Evolutionary conservation across 2,329 filamentous ascomycete species (phyloP).

Genomic region (Neophaeococcomyces aloes): DNA sequence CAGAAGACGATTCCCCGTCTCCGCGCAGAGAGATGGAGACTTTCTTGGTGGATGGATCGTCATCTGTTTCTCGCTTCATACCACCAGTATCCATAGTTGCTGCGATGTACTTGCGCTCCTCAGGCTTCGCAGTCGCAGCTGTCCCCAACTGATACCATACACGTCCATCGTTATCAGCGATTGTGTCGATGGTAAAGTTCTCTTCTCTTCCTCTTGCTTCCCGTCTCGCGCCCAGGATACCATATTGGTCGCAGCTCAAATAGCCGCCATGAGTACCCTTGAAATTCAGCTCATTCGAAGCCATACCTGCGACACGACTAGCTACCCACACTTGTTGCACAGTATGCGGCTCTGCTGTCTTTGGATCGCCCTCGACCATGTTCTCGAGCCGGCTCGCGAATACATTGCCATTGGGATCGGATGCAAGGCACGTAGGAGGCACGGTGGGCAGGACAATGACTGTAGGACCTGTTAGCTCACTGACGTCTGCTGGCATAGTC

Average conservation of each 20-base stretch:
- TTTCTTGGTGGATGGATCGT: constrained; percentile 7
- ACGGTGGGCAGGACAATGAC: constrained; percentile 72
- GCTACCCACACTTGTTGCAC: constrained; percentile 93
- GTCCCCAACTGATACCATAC: constrained; percentile 12
- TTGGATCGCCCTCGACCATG: constrained; percentile 68
- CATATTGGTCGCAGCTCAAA: constrained; percentile 19
- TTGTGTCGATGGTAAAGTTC: constrained; percentile 15
- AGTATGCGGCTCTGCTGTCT: constrained; percentile 89
- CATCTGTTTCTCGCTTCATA: constrained; percentile 4
- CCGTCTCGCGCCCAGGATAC: constrained; percentile 19
- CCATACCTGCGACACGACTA: constrained; percentile 70
- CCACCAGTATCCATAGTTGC: constrained; percentile 6
- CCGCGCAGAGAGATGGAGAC: constrained; percentile 19
- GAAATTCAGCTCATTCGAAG: constrained; percentile 57
- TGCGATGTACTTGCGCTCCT: constrained; percentile 5
- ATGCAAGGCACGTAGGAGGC: constrained; percentile 64
- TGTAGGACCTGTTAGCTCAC: constrained; percentile 70
- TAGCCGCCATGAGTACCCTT: constrained; percentile 83
- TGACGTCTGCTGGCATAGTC: constrained; percentile 68
- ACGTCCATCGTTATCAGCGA: constrained; percentile 6
- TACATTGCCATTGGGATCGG: constrained; percentile 76
- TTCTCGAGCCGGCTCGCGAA: constrained; percentile 78
- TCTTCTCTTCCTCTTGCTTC: constrained; percentile 25
- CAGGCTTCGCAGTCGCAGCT: constrained; percentile 12
- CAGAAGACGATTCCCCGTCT: constrained; percentile 13